Conservation (phyloP, 352 stramenopile genomes). For the Phytophthora europaea region DNA sequence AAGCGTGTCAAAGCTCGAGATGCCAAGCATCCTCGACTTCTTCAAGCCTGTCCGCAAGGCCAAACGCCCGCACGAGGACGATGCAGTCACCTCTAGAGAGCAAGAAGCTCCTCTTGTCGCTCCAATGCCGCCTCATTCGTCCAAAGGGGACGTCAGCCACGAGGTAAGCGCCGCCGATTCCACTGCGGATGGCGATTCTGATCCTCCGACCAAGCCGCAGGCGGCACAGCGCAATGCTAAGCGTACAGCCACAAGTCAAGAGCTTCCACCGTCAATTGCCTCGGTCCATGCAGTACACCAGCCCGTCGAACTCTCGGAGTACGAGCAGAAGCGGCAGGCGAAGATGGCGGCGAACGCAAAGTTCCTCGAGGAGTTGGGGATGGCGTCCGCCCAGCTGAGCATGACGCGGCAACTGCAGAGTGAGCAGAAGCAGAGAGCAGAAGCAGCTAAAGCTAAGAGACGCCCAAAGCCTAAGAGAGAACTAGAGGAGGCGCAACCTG, state of each 20-base stretch:
- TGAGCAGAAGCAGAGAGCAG: not conserved
- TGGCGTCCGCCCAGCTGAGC: slow-evolving; percentile 38
- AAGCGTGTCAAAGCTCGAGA: not conserved
- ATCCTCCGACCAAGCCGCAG: slow-evolving; percentile 14
- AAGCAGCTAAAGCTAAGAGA: slow-evolving; percentile 1
- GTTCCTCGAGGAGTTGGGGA: slow-evolving; percentile 57
- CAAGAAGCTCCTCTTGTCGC: not conserved
- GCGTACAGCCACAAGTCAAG: not conserved
- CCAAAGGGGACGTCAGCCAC: not conserved
- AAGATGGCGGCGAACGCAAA: slow-evolving; percentile 56
- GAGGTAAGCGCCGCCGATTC: not conserved
- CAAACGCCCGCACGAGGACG: slow-evolving; percentile 12
- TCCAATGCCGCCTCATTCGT: slow-evolving; percentile 4
- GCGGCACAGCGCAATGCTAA: not conserved
- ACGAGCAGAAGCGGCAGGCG: slow-evolving; percentile 52
- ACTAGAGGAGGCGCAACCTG: slow-evolving; percentile 13
- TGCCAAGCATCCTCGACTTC: slow-evolving; percentile 44
- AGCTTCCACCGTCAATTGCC: not conserved
- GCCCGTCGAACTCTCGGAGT: slow-evolving; percentile 40
- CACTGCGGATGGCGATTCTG: not conserved
- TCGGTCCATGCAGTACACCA: not conserved
- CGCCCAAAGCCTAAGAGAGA: slow-evolving; percentile 13
- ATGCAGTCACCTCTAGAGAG: not conserved
- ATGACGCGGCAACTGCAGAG: slow-evolving; percentile 26
- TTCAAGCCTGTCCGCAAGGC: slow-evolving; percentile 30